These are phyloP conservation scores for Clonostachys sp. DNA, from an alignment of 2,329 filamentous ascomycete genomes.

Conservation along the genomic window DNA sequence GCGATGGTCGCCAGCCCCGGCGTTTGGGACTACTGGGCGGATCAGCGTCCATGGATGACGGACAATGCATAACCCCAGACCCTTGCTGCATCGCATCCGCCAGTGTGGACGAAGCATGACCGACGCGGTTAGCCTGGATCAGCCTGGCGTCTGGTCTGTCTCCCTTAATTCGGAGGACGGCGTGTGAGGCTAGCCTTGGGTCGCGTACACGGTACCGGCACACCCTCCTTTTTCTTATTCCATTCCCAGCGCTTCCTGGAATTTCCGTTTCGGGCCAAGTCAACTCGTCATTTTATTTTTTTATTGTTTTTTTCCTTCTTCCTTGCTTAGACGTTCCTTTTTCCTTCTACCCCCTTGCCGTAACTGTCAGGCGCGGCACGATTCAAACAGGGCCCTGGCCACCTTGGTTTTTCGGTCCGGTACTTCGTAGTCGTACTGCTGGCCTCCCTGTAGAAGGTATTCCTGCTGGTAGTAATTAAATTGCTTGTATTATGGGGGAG, in stretches of 20 bases:
- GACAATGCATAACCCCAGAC: slow-evolving; percentile 1
- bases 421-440: too few relatives aligned
- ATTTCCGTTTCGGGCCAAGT: not conserved
- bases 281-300: not conserved
- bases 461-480: too few relatives aligned
- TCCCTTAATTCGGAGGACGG: not conserved
- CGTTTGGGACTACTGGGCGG: slow-evolving; percentile 4
- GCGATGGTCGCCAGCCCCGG: not conserved
- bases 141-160: not conserved
- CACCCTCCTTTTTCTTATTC: too few relatives aligned
- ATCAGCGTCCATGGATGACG: slow-evolving; percentile 1
- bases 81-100: slow-evolving; percentile 1
- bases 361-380: too few relatives aligned
- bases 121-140: not conserved
- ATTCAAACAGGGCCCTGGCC: too few relatives aligned
- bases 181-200: too few relatives aligned
- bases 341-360: not conserved
- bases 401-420: too few relatives aligned
- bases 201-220: too few relatives aligned
- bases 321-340: not conserved
- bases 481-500: too few relatives aligned
- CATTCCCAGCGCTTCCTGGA: too few relatives aligned
- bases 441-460: too few relatives aligned
- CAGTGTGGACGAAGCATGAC: slow-evolving; percentile 1
- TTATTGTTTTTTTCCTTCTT: not conserved